Conservation (phyloP, 208 protist genomes). For the Spongospora subterranea region DNA sequence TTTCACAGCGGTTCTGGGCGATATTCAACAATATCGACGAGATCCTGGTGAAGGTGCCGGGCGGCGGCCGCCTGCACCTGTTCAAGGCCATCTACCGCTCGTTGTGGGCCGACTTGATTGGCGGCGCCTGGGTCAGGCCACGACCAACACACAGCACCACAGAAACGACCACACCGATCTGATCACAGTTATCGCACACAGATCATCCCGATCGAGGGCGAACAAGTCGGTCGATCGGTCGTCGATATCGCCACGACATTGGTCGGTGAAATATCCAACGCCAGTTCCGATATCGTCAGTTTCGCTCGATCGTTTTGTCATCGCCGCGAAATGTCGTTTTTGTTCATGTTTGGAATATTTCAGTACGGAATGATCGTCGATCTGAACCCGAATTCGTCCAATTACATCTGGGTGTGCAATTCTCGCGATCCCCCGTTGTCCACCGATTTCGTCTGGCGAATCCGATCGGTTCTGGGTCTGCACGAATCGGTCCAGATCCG, state of each 20-base stretch:
- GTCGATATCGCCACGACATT: not conserved
- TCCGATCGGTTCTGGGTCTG: slow-evolving; percentile 29
- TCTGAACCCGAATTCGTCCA: not conserved
- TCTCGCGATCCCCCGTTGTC: not conserved
- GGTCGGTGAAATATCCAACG: not conserved
- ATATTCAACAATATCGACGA: slow-evolving; percentile 24
- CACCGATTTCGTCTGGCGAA: not conserved
- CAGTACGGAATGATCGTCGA: not conserved
- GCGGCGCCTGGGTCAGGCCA: not conserved
- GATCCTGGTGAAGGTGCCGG: not conserved
- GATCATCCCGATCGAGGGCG: not conserved
- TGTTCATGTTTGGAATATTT: not conserved
- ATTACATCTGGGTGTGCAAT: not conserved
- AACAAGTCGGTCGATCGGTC: not conserved
- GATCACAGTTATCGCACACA: not conserved
- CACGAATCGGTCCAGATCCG: not conserved
- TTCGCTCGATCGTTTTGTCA: not conserved
- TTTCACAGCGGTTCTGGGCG: too few relatives aligned
- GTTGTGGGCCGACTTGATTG: not conserved
- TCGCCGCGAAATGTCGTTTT: not conserved
- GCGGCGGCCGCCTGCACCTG: not conserved
- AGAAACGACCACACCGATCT: not conserved
- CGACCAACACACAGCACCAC: too few relatives aligned
- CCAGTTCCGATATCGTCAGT: not conserved
- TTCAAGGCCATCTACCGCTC: not conserved